These are phyloP conservation scores for Pisolithus tinctorius DNA, from an alignment of 768 basidiomycete species.

Conservation along the genomic window DNA sequence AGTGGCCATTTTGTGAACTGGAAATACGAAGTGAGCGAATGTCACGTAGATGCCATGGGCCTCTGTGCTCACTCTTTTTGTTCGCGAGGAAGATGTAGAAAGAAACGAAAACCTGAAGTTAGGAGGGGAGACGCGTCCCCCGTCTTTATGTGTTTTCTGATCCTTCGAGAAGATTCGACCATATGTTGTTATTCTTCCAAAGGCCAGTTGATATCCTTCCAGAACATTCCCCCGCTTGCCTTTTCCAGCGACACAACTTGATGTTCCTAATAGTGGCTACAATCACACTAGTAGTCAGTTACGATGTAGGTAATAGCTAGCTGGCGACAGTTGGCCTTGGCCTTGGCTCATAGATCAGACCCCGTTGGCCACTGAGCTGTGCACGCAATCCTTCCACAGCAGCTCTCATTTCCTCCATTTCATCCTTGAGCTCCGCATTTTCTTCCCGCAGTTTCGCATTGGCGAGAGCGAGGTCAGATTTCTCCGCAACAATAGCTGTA, in stretches of 20 bases:
- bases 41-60: neutral
- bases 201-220: slow-evolving; percentile 20
- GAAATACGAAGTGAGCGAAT: slow-evolving; percentile 1
- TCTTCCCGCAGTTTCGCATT: slow-evolving; percentile 52
- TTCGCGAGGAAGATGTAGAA: slow-evolving; percentile 4
- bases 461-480: slow-evolving; percentile 36
- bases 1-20: slow-evolving; percentile 51
- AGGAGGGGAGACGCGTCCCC: slow-evolving; percentile 12
- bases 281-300: neutral
- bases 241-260: slow-evolving; percentile 11
- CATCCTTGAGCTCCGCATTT: slow-evolving; percentile 48
- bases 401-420: slow-evolving; percentile 59
- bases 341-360: slow-evolving; percentile 41
- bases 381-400: slow-evolving; percentile 65
- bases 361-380: slow-evolving; percentile 42
- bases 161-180: slow-evolving; percentile 43
- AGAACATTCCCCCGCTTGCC: slow-evolving; percentile 30
- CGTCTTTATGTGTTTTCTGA: slow-evolving; percentile 29
- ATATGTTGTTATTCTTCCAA: neutral
- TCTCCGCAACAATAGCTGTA: slow-evolving; percentile 40
- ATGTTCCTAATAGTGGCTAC: neutral
- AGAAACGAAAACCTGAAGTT: slow-evolving; percentile 7
- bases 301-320: neutral
- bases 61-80: slow-evolving; percentile 12
- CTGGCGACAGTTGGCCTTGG: slow-evolving; percentile 27